Conservation (phyloP, 1,284 basidiomycete genomes). For the Cryptococcus floricola region DNA sequence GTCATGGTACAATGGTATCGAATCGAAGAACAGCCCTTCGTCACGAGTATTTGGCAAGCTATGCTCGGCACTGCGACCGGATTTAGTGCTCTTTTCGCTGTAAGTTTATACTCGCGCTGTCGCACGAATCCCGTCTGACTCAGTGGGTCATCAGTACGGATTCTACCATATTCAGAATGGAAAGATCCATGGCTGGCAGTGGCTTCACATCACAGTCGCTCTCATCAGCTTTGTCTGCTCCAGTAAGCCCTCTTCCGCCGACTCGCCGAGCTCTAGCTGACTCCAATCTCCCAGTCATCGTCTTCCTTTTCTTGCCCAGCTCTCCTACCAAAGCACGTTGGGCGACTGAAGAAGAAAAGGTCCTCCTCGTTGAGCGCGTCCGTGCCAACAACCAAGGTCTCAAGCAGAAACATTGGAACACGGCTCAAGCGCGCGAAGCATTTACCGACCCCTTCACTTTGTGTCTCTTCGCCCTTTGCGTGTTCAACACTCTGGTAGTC, state of each 20-base stretch:
- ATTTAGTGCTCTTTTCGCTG: constrained; percentile 6
- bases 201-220: constrained; percentile 24
- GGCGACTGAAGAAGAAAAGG: constrained; percentile 27
- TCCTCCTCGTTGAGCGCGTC: constrained; percentile 33
- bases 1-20: constrained; percentile 29
- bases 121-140: neutral
- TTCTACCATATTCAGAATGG: constrained; percentile 25
- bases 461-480: constrained; percentile 26
- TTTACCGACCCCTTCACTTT: constrained; percentile 29
- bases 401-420: constrained; percentile 26
- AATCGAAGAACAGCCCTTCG: constrained; percentile 20
- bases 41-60: constrained; percentile 16
- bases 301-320: constrained; percentile 30
- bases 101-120: constrained; percentile 3
- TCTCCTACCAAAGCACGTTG: constrained; percentile 29
- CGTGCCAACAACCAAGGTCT: constrained; percentile 37
- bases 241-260: constrained; percentile 7
- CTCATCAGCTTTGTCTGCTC: constrained; percentile 19
- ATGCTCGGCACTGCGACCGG: constrained; percentile 14
- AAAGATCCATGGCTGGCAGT: constrained; percentile 31
- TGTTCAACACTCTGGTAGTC: constrained; percentile 29
- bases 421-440: constrained; percentile 27
- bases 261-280: constrained; percentile 1
- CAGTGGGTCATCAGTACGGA: constrained; percentile 11
- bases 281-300: constrained; percentile 9